phyloP scores from a whole-genome alignment of 192 early-diverging fungal species.

The Coemansia umbellata region DNA sequence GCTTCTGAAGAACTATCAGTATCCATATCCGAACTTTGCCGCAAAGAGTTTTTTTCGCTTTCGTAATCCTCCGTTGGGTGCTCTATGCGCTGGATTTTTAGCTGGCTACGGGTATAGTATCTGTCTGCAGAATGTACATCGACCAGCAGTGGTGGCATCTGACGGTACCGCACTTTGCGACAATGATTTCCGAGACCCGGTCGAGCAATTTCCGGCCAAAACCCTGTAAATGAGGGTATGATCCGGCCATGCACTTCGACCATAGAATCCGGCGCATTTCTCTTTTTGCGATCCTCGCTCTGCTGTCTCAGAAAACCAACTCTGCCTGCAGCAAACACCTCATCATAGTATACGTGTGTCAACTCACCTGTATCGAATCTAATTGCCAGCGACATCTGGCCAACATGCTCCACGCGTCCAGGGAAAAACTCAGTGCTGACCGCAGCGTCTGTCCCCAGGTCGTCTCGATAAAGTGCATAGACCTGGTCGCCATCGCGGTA shows the following conservation, averaged over 20 bases:
- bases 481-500: conserved; percentile 43
- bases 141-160: conserved; percentile 21
- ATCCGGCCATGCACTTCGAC: conserved; percentile 13
- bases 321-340: conserved; percentile 39
- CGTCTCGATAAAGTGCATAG: conserved; percentile 42
- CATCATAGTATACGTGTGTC: conserved; percentile 45
- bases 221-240: conserved; percentile 45
- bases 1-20: conserved; percentile 13
- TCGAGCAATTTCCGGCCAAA: conserved; percentile 30
- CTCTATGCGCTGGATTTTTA: not conserved
- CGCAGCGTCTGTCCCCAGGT: conserved; percentile 15
- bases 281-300: conserved; percentile 22
- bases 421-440: conserved; percentile 47
- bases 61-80: not conserved
- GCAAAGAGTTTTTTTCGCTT: conserved; percentile 9
- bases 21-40: too few relatives aligned
- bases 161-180: conserved; percentile 28
- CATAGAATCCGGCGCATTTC: conserved; percentile 5
- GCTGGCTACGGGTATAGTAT: not conserved
- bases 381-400: conserved; percentile 20
- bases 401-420: conserved; percentile 17
- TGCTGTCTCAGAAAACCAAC: conserved; percentile 38
- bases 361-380: conserved; percentile 25
- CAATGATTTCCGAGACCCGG: conserved; percentile 31
- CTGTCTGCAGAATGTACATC: not conserved